phyloP scores from a whole-genome alignment of 179 eudicot species.

The Heliamphora pulchella region DNA sequence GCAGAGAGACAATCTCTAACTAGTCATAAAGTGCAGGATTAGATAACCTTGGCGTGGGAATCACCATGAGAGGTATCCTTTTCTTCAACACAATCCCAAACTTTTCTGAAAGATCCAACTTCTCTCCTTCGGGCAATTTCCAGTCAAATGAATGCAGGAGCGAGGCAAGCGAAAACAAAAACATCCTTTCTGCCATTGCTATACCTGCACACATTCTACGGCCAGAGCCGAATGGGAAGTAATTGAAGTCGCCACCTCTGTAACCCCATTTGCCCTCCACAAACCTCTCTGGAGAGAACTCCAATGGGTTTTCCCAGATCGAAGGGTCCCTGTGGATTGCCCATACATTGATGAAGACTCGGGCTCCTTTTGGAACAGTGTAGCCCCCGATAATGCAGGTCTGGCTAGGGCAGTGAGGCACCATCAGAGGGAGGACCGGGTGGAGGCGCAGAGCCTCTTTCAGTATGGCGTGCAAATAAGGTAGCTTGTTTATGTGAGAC shows the following conservation, averaged over 20 bases:
- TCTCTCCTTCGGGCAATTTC: constrained; percentile 41
- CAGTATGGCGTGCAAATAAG: constrained; percentile 39
- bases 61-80: constrained; percentile 31
- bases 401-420: constrained; percentile 51
- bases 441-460: constrained; percentile 51
- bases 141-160: constrained; percentile 56
- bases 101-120: constrained; percentile 40
- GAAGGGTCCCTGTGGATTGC: constrained; percentile 56
- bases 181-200: constrained; percentile 53
- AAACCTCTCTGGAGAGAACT: constrained; percentile 58
- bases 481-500: constrained; percentile 41
- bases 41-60: constrained; percentile 40
- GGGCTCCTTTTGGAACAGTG: constrained; percentile 49
- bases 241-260: constrained; percentile 39
- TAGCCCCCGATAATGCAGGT: constrained; percentile 43
- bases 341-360: constrained; percentile 49
- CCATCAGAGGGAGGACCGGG: constrained; percentile 41
- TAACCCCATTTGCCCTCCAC: constrained; percentile 36
- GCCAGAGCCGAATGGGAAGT: constrained; percentile 61
- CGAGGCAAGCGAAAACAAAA: constrained; percentile 40
- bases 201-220: constrained; percentile 59
- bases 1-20: neutral
- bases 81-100: constrained; percentile 56
- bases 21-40: constrained; percentile 27
- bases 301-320: constrained; percentile 41